Evolutionary conservation across 2,329 filamentous ascomycete species (phyloP), one percentile per base, ranked within the genome.

Genomic region (Nemania diffusa): DNA sequence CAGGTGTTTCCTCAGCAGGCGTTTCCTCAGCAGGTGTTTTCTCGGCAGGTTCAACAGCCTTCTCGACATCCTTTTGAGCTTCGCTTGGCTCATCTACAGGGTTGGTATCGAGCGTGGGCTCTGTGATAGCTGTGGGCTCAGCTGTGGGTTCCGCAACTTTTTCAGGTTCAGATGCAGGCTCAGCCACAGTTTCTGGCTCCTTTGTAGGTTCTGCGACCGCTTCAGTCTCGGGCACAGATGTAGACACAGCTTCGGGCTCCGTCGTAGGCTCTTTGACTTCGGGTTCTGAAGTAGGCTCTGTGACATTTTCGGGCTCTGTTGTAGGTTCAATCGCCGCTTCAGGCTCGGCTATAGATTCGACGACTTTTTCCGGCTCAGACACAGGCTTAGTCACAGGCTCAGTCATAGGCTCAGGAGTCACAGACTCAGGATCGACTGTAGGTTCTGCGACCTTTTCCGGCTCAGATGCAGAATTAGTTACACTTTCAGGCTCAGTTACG

Each of bases 221-320:
- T 20, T 62, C 32, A 27, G 50, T 42, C 13, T 67, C 63, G 3
- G 62, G 51, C 13, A n/a, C n/a, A 51, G 52, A 37, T 32, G 37
- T 46, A 29, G 61, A 2, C 13, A 20, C 11, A 22, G 27, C 29
- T 51, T 67, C 56, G 17, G 48, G 13, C 15, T 42, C 22, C 55
- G 57, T 34, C 42, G 34, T 24, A 20, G 46, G 15, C 5, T 63
- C 32, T 37, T 37, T 29, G 27, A 24, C 3, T n/a, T 51, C 26
- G 15, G 34, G 20, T 32, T 22, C 42, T 20, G 44, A 15, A 50
- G 40, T 22, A 17, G 56, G n/a, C 4, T 59, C 32, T 44, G 48
- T 32, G 40, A 20, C 22, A 20, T 5, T 17, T 9, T 24, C 27
- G 29, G 57, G 0, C 37, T 48, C 48, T 20, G 17, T 17, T 44